These are phyloP conservation scores for Thelonectria discophora DNA, from an alignment of 2,329 filamentous ascomycete genomes.

Conservation along the genomic window DNA sequence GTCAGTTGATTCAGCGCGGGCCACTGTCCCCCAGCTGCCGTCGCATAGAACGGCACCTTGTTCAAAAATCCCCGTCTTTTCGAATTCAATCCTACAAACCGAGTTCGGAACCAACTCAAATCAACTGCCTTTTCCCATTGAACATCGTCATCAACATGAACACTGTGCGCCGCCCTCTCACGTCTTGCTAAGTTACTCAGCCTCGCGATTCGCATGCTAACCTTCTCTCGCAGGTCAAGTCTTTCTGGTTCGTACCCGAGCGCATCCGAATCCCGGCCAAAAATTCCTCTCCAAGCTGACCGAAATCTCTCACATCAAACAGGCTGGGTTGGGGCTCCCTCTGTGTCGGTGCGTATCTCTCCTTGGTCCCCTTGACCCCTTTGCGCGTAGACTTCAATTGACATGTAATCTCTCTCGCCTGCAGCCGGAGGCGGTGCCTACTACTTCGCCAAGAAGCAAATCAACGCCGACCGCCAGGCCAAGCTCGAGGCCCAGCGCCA, in stretches of 20 bases:
- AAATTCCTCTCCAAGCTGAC: slow-evolving; percentile 19
- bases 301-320: slow-evolving; percentile 13
- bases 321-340: slow-evolving; percentile 94
- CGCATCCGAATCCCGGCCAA: slow-evolving; percentile 17
- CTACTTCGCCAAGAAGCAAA: slow-evolving; percentile 92
- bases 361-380: background rate
- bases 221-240: slow-evolving; percentile 61
- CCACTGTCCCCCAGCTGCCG: too few relatives aligned
- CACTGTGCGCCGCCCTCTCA: slow-evolving; percentile 54
- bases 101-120: slow-evolving; percentile 24
- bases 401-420: slow-evolving; percentile 9
- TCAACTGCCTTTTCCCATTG: slow-evolving; percentile 12
- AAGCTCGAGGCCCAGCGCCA: slow-evolving; percentile 73
- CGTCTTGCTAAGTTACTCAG: background rate
- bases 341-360: slow-evolving; percentile 72
- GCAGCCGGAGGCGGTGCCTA: slow-evolving; percentile 90
- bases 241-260: slow-evolving; percentile 66
- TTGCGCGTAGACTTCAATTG: slow-evolving; percentile 25
- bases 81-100: slow-evolving; percentile 24
- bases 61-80: slow-evolving; percentile 38
- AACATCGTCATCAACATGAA: slow-evolving; percentile 56
- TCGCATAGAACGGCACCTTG: slow-evolving; percentile 24
- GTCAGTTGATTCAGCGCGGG: too few relatives aligned
- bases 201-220: slow-evolving; percentile 35
- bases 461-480: slow-evolving; percentile 86